Evolutionary conservation across 2,329 filamentous ascomycete species (phyloP).

Genomic region (Epichloe uncinata): DNA sequence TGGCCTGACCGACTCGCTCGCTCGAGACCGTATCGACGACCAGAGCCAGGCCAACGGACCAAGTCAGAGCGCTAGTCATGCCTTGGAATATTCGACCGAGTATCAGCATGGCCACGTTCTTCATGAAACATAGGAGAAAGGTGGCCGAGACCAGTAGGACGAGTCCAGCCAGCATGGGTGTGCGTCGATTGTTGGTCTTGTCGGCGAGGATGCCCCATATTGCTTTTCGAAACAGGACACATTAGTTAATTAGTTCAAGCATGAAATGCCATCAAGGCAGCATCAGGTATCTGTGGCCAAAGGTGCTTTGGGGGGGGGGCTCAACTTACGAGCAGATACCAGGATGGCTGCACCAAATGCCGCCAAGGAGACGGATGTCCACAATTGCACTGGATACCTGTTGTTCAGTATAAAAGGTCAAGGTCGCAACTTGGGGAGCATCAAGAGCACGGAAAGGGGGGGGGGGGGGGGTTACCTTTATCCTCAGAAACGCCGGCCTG

Average conservation of each 20-base stretch:
- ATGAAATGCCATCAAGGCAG: background rate
- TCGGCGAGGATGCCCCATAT: conserved; percentile 24
- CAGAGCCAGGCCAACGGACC: conserved; percentile 23
- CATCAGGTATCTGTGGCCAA: background rate
- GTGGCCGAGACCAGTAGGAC: conserved; percentile 17
- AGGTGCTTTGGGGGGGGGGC: no score
- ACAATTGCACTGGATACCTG: conserved; percentile 16
- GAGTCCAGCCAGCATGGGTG: conserved; percentile 21
- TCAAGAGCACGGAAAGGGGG: no score
- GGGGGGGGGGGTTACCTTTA: conserved; percentile 5
- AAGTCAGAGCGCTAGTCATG: conserved; percentile 20
- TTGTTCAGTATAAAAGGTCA: background rate
- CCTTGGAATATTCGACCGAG: conserved; percentile 21
- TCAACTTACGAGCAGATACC: conserved; percentile 17
- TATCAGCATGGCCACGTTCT: conserved; percentile 19
- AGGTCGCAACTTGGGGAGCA: background rate
- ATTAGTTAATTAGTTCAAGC: conserved; percentile 2
- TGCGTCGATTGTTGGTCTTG: conserved; percentile 18
- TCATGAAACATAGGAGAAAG: conserved; percentile 18
- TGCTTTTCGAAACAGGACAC: conserved; percentile 10
- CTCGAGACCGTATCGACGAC: conserved; percentile 21
- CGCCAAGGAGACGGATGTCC: conserved; percentile 23
- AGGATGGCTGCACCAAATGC: conserved; percentile 20
- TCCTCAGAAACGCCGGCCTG: conserved; percentile 13
- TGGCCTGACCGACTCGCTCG: conserved; percentile 18